Base-by-base conservation (phyloP, 306 rosid genomes). In the Leucaena leucocephala region DNA sequence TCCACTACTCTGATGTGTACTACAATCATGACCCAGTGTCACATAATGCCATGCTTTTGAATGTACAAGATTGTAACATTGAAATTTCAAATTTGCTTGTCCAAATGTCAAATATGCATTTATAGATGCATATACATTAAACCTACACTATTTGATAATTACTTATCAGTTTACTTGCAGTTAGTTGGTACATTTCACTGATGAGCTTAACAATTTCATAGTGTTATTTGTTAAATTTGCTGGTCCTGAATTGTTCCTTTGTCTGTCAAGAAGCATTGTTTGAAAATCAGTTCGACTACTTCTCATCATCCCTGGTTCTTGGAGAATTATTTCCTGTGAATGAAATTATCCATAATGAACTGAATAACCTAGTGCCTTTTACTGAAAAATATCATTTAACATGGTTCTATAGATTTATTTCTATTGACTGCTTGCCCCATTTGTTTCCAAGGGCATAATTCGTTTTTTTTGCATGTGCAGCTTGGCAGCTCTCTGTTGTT, bases 401-500 rank as follows among this genome's bases (percentile, higher is more conserved):
- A 50, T 34, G 15, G 33, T 48, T 73, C 33, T 8, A 10, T 44
- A 22, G 34, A 58, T 11, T 67, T 79, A 70, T 48, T 71, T 59
- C n/a, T 66, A 57, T 61, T 46, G 38, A 4, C 58, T 46, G 54
- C 6, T 59, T 15, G 7, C 34, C 14, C 40, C 68, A 8, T 43
- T 52, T 65, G 16, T 73, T 33, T 74, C 5, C 36, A 15, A 67
- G 77, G 35, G 64, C 61, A 39, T 13, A 61, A 57, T 78, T 44
- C 45, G 2, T n/a, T 54, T 72, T 72, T 49, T 83, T 76, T 58
- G 19, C 55, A 50, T 74, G 68, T 82, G 89, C 97, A 92, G 98
- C 83, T 85, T 92, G 78, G 83, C 94, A 35, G 92, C 95, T 2
- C 88, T 95, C 44, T 95, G 94, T 82, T 95, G 97, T 84, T 92